These are phyloP conservation scores for Kwoniella mangroviensis DNA, from an alignment of 768 basidiomycete genomes.

Conservation along the genomic window DNA sequence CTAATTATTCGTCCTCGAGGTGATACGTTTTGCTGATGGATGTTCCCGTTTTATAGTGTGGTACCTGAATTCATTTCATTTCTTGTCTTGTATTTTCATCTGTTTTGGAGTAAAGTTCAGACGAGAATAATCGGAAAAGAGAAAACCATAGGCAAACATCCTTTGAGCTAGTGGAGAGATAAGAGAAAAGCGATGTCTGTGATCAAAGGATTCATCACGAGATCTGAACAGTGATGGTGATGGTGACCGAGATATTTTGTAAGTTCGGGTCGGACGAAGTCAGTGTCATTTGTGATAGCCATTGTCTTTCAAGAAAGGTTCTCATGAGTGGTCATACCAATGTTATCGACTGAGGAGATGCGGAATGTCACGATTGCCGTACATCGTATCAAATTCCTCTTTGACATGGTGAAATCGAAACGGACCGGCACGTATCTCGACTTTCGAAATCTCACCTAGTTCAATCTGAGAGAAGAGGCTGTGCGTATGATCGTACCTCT, in stretches of 20 bases:
- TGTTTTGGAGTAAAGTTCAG: not conserved
- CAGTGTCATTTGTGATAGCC: no score
- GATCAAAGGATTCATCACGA: not conserved
- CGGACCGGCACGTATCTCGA: not conserved
- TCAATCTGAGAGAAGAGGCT: not conserved
- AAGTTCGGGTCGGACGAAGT: no score
- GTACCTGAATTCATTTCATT: not conserved
- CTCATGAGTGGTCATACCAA: no score
- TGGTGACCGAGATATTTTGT: no score
- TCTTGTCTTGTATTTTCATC: not conserved
- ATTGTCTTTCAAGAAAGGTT: no score
- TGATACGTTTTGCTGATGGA: no score
- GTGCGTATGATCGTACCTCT: constrained; percentile 5
- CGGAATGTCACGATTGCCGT: no score
- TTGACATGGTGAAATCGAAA: no score
- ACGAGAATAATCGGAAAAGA: not conserved
- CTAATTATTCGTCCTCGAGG: not conserved
- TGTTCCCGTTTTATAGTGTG: not conserved
- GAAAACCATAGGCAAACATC: not conserved
- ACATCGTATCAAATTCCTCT: not conserved
- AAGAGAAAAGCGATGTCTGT: not conserved
- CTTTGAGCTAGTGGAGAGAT: not conserved
- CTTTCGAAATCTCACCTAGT: not conserved
- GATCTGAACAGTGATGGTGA: no score
- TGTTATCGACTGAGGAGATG: no score